Evolutionary conservation across 106 monocot species (phyloP), one percentile per base, ranked within the genome.

Genomic region (Ottelia alismoides): DNA sequence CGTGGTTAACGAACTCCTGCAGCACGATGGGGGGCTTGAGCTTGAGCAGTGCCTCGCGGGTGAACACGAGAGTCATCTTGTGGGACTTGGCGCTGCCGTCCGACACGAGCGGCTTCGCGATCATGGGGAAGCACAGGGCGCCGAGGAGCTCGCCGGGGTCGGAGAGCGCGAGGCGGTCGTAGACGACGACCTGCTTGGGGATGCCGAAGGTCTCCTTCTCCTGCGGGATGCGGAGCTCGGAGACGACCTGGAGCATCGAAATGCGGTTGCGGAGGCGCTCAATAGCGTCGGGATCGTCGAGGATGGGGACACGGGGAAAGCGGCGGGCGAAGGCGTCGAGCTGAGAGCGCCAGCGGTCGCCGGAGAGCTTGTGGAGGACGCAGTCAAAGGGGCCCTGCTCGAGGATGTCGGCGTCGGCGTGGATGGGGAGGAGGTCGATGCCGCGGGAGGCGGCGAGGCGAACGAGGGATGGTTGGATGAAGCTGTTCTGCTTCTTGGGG

Each of bases 1-100:
- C 84, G 29, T 79, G 84, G 52, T 84, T 76, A 22, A 84, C 72
- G 30, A 84, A 84, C 52, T 84, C 79, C 53, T 84, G 84, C 9
- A 84, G 69, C 46, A 84, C 79, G 19, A 84, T 31, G 1, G 84
- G 84, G n/a, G n/a, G n/a, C 20, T 65, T 76, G 55, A 69, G 69
- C 47, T 72, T 60, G 27, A 69, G 52, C 30, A 84, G 67, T 9
- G 68, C 72, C 0, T 62, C 61, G 11, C 48, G 66, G 56, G 66
- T 11, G 63, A 66, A 79, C 5, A 78, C 69, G n/a, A 84, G 72
- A 26, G 76, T 54, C 79, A 84, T 84, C 44, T 76, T 72, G 40
- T 84, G 84, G 20, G 79, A 75, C 49, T 54, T 72, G 21, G 62
- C 65, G 55, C 69, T 79, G 3, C 84, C 84, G 47, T 84, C 79